Base-by-base conservation (phyloP, 805 yeast genomes). In the Starmerella floris region DNA sequence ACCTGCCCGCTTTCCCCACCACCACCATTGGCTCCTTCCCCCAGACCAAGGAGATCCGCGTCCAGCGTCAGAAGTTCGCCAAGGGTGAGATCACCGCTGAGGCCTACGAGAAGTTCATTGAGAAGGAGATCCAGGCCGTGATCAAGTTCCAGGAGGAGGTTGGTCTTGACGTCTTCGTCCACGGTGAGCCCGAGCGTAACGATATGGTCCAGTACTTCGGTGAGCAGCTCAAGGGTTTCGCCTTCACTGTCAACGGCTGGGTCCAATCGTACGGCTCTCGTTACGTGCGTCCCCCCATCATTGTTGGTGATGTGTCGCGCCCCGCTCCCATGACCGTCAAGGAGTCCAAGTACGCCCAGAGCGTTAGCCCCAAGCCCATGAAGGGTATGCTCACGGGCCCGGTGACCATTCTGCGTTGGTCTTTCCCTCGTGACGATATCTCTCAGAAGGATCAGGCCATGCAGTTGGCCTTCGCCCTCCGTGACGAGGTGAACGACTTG, bases 371-470 rank as follows among this genome's bases (percentile, higher is more conserved):
- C 60, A 83, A 82, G 74, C 95, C 96, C 65, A 83, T 91, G 77
- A 91, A 91, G 78, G 98, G 98, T 83, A 91, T 91, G 98, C 80
- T 91, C 67, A 87, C 98, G 65, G 98, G 98, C 72, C 98, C 98
- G 67, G 91, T 91, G 61, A 91, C 98, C 65, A 84, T 94, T 72
- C 80, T 91, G 68, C 83, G 98, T 79, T 91, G 98, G 98, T 91
- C 98, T 59, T 91, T 91, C 96, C 98, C 98, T 74, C 84, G 98
- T 81, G 88, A 87, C 66, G 98, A 91, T 62, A 81, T 88, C 57
- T 73, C 94, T 51, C 87, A 82, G 72, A 76, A 82, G 73, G 75
- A 77, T 56, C 98, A 91, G 75, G 84, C 96, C 58, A 76, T 82
- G 67, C 98, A 91, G 77, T 80, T 91, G 64, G 93, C 94, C 65